Conservation (phyloP, 495 filamentous ascomycete genomes). For the Rhypophila decipiens region DNA sequence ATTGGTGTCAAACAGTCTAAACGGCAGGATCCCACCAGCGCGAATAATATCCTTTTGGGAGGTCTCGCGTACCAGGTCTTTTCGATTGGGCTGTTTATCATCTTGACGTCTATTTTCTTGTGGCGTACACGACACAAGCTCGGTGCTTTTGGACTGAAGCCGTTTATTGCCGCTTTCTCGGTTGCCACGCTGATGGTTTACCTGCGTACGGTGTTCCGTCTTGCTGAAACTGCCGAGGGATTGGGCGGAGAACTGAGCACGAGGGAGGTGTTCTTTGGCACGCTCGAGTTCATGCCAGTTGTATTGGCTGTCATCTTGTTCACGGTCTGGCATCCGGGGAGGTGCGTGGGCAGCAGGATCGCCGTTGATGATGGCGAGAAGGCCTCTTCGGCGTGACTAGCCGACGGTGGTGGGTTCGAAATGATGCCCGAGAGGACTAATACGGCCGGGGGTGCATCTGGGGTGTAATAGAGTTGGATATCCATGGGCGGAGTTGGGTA, state of each 20-base stretch:
- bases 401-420: too few relatives aligned
- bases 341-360: conserved; percentile 23
- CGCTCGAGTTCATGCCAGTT: conserved; percentile 47
- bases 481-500: too few relatives aligned
- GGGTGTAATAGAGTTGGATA: too few relatives aligned
- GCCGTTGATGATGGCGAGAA: background rate
- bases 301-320: conserved; percentile 40
- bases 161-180: conserved; percentile 33
- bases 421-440: too few relatives aligned
- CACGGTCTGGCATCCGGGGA: conserved; percentile 43
- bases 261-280: conserved; percentile 46
- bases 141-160: conserved; percentile 2
- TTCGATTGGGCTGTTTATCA: conserved; percentile 42
- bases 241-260: conserved; percentile 36
- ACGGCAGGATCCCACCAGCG: conserved; percentile 33
- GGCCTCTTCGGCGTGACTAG: background rate
- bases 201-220: conserved; percentile 46
- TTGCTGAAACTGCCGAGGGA: conserved; percentile 50
- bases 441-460: too few relatives aligned
- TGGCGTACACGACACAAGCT: conserved; percentile 12
- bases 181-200: conserved; percentile 43
- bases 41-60: conserved; percentile 46
- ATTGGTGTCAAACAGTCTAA: conserved; percentile 39
- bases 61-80: conserved; percentile 46
- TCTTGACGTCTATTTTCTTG: conserved; percentile 29